A percentile compares a stretch with the other conserved stretches of the same genome.
phyloP scores from a whole-genome alignment of 306 rosid species.

The Cucurbita pepo region DNA sequence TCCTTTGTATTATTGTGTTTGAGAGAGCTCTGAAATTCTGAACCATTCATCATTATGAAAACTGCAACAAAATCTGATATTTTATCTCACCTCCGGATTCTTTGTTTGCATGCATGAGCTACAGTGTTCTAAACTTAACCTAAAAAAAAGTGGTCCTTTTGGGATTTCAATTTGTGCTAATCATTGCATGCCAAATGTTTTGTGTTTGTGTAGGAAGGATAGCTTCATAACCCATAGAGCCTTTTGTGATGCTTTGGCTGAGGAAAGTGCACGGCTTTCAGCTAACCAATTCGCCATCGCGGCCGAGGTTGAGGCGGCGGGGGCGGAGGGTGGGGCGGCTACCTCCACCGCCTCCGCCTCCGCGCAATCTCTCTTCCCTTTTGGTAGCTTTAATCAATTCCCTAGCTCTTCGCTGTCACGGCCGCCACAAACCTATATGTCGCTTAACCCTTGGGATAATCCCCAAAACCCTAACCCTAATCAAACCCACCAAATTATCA shows the following conservation, averaged over 20 bases:
- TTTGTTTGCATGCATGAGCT: neutral
- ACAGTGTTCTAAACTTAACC: neutral
- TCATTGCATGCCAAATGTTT: neutral
- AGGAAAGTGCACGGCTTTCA: constrained; percentile 69
- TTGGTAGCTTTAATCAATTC: constrained; percentile 16
- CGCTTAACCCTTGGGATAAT: constrained; percentile 33
- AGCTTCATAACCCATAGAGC: constrained; percentile 95
- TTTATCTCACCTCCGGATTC: neutral
- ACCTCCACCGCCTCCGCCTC: neutral
- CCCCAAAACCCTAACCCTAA: constrained; percentile 76
- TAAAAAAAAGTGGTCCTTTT: neutral
- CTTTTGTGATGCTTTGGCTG: constrained; percentile 89
- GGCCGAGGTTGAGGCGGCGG: neutral
- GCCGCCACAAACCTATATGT: constrained; percentile 12
- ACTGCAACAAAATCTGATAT: neutral
- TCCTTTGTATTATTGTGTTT: neutral
- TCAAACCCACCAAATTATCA: constrained; percentile 24
- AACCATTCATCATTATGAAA: neutral
- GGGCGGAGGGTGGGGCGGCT: neutral
- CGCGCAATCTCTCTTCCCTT: constrained; percentile 42
- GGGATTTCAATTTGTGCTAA: neutral
- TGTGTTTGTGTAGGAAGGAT: constrained; percentile 49
- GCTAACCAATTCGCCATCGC: constrained; percentile 27
- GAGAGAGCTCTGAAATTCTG: neutral
- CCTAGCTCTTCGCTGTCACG: neutral